Evolutionary conservation across 768 basidiomycete species (phyloP).

Genomic region (Coprinellus micaceus): DNA sequence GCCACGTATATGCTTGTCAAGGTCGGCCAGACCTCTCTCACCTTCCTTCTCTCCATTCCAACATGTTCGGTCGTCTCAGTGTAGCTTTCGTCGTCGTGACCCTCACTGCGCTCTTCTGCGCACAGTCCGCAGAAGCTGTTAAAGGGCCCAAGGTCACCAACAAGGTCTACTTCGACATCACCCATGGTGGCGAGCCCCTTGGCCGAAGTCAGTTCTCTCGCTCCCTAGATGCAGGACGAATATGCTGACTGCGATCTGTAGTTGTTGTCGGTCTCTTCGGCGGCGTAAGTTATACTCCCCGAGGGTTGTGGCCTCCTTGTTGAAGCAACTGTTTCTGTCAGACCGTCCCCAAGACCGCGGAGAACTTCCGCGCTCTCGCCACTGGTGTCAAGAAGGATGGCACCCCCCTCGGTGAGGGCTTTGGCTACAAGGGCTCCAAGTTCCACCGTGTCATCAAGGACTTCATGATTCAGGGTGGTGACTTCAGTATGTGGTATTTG

Average conservation of each 20-base stretch:
- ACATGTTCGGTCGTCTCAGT: constrained; percentile 62
- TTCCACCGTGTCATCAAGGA: constrained; percentile 97
- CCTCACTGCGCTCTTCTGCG: constrained; percentile 67
- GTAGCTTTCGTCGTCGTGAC: constrained; percentile 60
- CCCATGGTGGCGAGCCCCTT: constrained; percentile 82
- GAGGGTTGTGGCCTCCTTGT: too few relatives aligned
- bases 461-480: constrained; percentile 98
- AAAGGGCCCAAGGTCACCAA: constrained; percentile 89
- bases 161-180: constrained; percentile 93
- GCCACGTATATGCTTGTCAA: too few relatives aligned
- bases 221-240: too few relatives aligned
- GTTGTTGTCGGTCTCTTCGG: constrained; percentile 90
- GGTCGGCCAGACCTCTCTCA: constrained; percentile 2
- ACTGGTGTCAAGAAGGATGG: constrained; percentile 82
- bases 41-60: constrained; percentile 17
- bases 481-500: constrained; percentile 69
- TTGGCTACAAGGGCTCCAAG: constrained; percentile 90
- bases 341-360: constrained; percentile 94
- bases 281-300: constrained; percentile 46
- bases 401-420: constrained; percentile 56
- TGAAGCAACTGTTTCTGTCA: constrained; percentile 23
- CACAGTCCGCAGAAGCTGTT: constrained; percentile 69
- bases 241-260: constrained; percentile 25
- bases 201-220: constrained; percentile 80
- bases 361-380: constrained; percentile 94